Evolutionary conservation across 352 stramenopile species (phyloP).

Genomic region (Aphanomyces euteiches): DNA sequence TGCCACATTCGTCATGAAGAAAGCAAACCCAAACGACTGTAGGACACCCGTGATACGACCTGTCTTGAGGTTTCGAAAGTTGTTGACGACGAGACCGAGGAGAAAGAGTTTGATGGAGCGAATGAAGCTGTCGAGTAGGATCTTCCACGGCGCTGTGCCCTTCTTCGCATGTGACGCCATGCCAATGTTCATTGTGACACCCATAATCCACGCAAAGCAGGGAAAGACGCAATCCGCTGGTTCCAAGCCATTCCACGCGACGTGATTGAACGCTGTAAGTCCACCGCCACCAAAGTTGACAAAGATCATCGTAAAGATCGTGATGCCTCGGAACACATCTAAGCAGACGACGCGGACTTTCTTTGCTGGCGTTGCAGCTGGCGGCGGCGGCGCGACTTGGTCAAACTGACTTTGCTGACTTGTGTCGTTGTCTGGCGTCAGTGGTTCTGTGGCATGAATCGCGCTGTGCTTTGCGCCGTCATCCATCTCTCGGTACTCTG

Average conservation of each 20-base stretch:
- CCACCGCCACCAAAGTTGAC: constrained; percentile 83
- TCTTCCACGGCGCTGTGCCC: not conserved
- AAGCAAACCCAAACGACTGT: constrained; percentile 27
- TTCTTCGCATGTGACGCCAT: constrained; percentile 10
- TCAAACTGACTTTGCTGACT: not conserved
- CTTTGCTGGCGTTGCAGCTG: not conserved
- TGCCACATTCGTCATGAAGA: not conserved
- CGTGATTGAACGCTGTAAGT: constrained; percentile 63
- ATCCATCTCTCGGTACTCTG: not conserved
- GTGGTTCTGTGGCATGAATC: not conserved
- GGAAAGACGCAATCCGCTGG: constrained; percentile 74
- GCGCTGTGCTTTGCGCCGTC: not conserved
- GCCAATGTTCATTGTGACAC: constrained; percentile 32
- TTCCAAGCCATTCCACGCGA: constrained; percentile 69
- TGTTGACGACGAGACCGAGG: constrained; percentile 72
- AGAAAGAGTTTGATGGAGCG: constrained; percentile 52
- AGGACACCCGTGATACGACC: constrained; percentile 54
- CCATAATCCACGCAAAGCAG: constrained; percentile 86
- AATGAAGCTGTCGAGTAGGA: constrained; percentile 22
- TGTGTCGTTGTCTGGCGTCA: not conserved
- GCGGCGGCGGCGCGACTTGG: not conserved
- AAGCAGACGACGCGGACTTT: constrained; percentile 40
- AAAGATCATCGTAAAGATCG: constrained; percentile 80
- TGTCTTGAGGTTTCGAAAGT: constrained; percentile 45
- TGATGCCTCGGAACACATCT: constrained; percentile 71